These are phyloP conservation scores for Neoboletus subvelutipes DNA, from an alignment of 768 basidiomycete genomes.

Conservation along the genomic window DNA sequence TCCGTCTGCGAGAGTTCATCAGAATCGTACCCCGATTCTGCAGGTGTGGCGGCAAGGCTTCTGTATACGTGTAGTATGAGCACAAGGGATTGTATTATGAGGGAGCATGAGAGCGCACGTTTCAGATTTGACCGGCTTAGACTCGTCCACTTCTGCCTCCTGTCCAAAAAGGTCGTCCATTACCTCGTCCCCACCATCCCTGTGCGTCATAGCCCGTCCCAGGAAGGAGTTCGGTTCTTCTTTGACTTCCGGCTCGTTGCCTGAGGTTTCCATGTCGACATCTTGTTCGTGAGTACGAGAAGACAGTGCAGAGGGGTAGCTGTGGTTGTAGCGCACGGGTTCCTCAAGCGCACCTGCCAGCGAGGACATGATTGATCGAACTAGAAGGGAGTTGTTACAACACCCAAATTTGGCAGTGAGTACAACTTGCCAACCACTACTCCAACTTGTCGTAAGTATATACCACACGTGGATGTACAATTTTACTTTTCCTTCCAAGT, in stretches of 20 bases:
- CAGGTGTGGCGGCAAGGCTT: conserved; percentile 39
- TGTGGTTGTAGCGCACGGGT: conserved; percentile 25
- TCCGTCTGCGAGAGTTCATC: conserved; percentile 66
- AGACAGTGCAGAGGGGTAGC: conserved; percentile 12
- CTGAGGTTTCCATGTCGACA: conserved; percentile 41
- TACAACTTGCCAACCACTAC: not conserved
- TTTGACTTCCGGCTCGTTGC: conserved; percentile 14
- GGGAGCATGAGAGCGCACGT: conserved; percentile 36
- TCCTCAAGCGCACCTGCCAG: conserved; percentile 56
- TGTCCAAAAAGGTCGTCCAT: conserved; percentile 84
- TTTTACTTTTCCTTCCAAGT: not conserved
- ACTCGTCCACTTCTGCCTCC: conserved; percentile 49
- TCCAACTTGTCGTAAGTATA: not conserved
- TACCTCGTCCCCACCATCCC: conserved; percentile 43
- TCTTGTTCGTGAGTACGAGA: conserved; percentile 30
- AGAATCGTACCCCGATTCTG: conserved; percentile 52
- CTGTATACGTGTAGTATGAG: conserved; percentile 23
- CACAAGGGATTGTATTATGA: conserved; percentile 10
- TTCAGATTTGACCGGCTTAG: conserved; percentile 43
- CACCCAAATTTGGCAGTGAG: conserved; percentile 15
- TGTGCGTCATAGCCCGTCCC: conserved; percentile 18
- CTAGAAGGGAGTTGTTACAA: not conserved
- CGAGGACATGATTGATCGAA: conserved; percentile 48
- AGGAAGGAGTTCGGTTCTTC: conserved; percentile 13
- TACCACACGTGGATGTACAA: not conserved